Conservation (phyloP, 2,329 filamentous ascomycete genomes). For the Scedosporium boydii region DNA sequence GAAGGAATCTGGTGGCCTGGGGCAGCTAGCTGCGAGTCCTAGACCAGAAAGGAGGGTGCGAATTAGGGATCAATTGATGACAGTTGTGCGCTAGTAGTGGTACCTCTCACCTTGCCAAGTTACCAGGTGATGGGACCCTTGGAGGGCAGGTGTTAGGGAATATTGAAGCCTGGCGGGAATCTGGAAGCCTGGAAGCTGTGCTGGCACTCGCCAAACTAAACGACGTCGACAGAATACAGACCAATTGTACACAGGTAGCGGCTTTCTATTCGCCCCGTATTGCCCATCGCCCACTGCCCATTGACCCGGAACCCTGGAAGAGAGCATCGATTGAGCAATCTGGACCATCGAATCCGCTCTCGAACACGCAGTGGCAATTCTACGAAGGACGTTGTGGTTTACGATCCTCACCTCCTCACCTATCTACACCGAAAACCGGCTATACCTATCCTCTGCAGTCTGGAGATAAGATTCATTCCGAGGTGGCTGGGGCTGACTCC, state of each 20-base stretch:
- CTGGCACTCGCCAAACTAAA: background rate
- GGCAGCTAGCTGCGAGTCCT: background rate
- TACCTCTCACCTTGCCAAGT: background rate
- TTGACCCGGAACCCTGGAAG: no score
- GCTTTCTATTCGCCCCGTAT: background rate
- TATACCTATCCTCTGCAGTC: no score
- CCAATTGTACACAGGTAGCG: no score
- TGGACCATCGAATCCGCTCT: no score
- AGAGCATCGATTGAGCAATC: no score
- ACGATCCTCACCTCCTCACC: no score
- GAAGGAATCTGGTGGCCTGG: background rate
- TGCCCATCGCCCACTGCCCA: no score
- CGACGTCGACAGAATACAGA: no score
- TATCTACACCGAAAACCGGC: no score
- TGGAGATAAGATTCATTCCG: background rate
- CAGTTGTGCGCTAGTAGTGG: background rate
- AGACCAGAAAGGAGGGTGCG: background rate
- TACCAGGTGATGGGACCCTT: background rate
- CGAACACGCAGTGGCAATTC: no score
- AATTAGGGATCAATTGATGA: background rate
- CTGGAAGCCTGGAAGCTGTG: conserved; percentile 1
- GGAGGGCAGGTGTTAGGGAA: background rate
- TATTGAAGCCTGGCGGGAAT: background rate
- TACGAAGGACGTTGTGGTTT: no score
- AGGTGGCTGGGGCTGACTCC: conserved; percentile 3